Evolutionary conservation across 202 grass and related monocot species (phyloP).

Genomic region (Zoysia matrella): DNA sequence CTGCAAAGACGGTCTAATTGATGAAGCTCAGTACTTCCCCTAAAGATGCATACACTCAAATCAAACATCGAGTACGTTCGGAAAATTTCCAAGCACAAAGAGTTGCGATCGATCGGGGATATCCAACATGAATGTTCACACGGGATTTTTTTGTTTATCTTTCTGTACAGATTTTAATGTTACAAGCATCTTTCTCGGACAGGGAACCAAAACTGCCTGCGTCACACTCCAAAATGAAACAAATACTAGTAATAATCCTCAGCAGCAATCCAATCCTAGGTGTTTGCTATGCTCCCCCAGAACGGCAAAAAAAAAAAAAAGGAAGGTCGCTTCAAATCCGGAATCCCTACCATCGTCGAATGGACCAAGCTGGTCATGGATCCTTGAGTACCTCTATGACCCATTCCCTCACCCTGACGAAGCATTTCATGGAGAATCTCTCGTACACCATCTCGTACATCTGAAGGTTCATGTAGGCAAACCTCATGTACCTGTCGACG

Average conservation of each 20-base stretch:
- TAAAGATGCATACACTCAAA: too few species aligned
- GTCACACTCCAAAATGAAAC: background rate
- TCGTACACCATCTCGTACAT: conserved; percentile 75
- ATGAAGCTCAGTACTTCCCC: too few species aligned
- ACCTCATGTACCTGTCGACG: conserved; percentile 46
- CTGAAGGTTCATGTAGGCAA: conserved; percentile 59
- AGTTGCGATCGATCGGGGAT: background rate
- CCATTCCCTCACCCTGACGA: conserved; percentile 46
- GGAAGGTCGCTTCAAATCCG: too few species aligned
- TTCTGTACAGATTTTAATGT: background rate
- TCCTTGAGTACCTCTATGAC: conserved; percentile 57
- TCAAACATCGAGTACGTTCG: too few species aligned
- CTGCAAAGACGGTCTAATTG: too few species aligned
- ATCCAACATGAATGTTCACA: too few species aligned
- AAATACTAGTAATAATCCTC: conserved; percentile 2
- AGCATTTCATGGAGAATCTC: conserved; percentile 59
- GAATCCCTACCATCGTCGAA: background rate
- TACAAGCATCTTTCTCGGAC: background rate
- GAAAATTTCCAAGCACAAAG: background rate
- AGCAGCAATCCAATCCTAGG: conserved; percentile 20
- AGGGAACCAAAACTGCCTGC: background rate
- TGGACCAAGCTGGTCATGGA: conserved; percentile 24
- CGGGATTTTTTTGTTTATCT: background rate
- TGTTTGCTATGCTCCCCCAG: conserved; percentile 4
- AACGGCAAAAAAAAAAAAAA: too few species aligned